These are phyloP conservation scores for Suillus paluster DNA, from an alignment of 768 basidiomycete species.

Conservation along the genomic window DNA sequence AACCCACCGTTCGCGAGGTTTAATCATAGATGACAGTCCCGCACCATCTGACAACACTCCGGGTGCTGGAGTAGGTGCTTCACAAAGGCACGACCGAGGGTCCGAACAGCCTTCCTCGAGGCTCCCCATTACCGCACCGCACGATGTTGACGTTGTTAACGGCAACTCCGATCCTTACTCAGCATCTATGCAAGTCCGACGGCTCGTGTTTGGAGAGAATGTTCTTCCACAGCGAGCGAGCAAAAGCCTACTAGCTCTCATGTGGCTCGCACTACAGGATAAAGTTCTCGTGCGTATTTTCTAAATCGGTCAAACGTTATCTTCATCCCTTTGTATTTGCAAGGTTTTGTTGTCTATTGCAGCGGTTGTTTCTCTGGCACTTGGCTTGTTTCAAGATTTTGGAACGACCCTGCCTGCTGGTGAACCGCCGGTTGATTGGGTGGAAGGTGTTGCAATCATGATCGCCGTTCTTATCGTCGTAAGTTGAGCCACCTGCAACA, in stretches of 20 bases:
- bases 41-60: conserved; percentile 19
- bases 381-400: conserved; percentile 94
- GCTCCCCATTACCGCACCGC: conserved; percentile 23
- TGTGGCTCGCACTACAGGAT: conserved; percentile 89
- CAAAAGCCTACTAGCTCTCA: conserved; percentile 73
- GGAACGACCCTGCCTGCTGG: conserved; percentile 62
- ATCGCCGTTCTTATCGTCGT: conserved; percentile 78
- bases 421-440: conserved; percentile 92
- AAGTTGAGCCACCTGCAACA: conserved; percentile 33
- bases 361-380: conserved; percentile 89
- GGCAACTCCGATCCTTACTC: conserved; percentile 15
- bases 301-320: conserved; percentile 4
- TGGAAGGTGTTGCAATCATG: conserved; percentile 89
- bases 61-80: conserved; percentile 35
- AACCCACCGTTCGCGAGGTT: conserved; percentile 58
- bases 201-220: conserved; percentile 76
- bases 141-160: conserved; percentile 17
- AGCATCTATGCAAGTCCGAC: conserved; percentile 63
- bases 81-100: conserved; percentile 37
- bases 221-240: conserved; percentile 68
- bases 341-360: conserved; percentile 91
- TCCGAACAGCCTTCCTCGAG: conserved; percentile 16
- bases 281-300: conserved; percentile 75
- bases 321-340: conserved; percentile 9
- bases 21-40: conserved; percentile 19